A percentile compares a stretch with the other conserved stretches of the same genome.
phyloP scores from a whole-genome alignment of 169 alveolate species.

The Eimeria tenella region DNA sequence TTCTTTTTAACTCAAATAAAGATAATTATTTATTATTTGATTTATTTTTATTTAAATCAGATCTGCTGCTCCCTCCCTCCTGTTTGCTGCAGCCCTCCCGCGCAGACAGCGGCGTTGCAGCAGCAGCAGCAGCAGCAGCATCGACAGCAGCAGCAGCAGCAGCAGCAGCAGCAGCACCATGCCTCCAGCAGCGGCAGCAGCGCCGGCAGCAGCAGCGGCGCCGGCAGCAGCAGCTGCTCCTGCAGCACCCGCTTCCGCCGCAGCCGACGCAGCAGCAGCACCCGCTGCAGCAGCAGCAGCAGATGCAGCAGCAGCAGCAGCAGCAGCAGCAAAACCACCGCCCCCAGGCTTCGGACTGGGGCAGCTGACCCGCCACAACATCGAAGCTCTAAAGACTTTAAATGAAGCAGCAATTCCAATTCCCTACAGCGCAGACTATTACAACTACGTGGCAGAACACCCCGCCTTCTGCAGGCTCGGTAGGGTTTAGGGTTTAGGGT shows the following conservation, averaged over 20 bases:
- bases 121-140: constrained; percentile 3
- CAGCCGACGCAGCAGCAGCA: not conserved
- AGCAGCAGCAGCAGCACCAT: not conserved
- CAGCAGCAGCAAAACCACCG: not conserved
- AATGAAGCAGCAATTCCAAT: constrained; percentile 63
- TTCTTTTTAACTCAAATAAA: too few species aligned
- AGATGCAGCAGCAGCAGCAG: constrained; percentile 25
- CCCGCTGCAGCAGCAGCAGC: not conserved
- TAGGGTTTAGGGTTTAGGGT: not conserved
- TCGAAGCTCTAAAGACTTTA: constrained; percentile 6
- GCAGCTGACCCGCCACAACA: constrained; percentile 71
- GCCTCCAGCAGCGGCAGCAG: not conserved
- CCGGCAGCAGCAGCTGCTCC: not conserved
- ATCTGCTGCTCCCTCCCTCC: too few species aligned
- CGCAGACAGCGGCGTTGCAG: not conserved
- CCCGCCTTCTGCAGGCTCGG: constrained; percentile 67
- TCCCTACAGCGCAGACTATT: constrained; percentile 14
- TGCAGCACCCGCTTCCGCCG: not conserved
- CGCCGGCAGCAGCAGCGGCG: not conserved
- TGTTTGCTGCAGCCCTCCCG: too few species aligned
- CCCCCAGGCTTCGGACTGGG: constrained; percentile 68
- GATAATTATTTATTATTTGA: too few species aligned
- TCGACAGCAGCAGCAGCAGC: not conserved
- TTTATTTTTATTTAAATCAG: too few species aligned
- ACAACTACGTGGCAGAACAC: constrained; percentile 19